A percentile compares a stretch with the other conserved stretches of the same genome.
Conservation (phyloP, 768 basidiomycete genomes). For the Russula compacta region DNA sequence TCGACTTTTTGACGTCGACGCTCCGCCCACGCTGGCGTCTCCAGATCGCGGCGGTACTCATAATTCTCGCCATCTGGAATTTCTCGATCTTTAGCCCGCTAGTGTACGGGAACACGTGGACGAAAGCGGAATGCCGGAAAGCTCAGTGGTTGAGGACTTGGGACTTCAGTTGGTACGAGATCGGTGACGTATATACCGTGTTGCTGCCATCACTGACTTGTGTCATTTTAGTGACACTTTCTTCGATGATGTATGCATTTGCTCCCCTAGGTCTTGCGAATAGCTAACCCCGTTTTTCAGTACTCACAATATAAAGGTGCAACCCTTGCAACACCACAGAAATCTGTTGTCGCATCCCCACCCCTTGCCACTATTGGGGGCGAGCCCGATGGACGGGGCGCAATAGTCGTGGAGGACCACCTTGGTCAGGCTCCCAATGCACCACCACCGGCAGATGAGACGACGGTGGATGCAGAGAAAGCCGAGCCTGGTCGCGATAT, state of each 20-base stretch:
- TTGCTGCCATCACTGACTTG: background rate
- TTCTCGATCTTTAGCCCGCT: slow-evolving; percentile 75
- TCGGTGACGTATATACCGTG: background rate
- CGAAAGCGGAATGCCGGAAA: slow-evolving; percentile 60
- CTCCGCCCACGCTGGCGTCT: slow-evolving; percentile 68
- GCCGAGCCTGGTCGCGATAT: slow-evolving; percentile 70
- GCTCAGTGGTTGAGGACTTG: slow-evolving; percentile 88
- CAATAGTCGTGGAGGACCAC: slow-evolving; percentile 45
- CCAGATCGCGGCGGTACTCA: slow-evolving; percentile 69
- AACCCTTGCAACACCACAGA: slow-evolving; percentile 31
- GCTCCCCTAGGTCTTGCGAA: slow-evolving; percentile 3
- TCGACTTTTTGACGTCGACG: slow-evolving; percentile 78
- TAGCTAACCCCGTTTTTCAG: slow-evolving; percentile 26
- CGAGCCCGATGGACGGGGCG: slow-evolving; percentile 43
- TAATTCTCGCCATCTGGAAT: slow-evolving; percentile 67
- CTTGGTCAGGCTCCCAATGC: slow-evolving; percentile 22
- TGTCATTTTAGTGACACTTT: slow-evolving; percentile 48
- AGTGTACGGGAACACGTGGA: slow-evolving; percentile 82
- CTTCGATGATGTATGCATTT: slow-evolving; percentile 46
- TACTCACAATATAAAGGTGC: slow-evolving; percentile 45
- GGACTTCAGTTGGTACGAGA: slow-evolving; percentile 86
- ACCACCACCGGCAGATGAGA: slow-evolving; percentile 23
- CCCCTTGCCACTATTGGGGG: slow-evolving; percentile 43
- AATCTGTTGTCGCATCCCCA: slow-evolving; percentile 22
- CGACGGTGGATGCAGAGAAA: slow-evolving; percentile 38